phyloP scores from a whole-genome alignment of 2,329 filamentous ascomycete species.

The Orbilia javanica region DNA sequence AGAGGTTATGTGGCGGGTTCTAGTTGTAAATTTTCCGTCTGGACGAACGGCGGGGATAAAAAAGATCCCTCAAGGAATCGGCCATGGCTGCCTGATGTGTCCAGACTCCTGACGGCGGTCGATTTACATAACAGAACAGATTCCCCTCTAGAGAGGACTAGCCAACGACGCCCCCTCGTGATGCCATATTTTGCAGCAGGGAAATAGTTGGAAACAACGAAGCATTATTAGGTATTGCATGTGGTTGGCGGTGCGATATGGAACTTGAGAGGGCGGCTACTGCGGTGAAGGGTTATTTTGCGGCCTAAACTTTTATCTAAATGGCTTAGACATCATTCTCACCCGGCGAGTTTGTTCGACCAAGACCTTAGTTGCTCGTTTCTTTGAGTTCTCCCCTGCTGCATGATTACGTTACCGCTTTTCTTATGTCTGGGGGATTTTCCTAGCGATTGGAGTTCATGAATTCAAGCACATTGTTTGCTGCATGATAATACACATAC shows the following conservation, averaged over 20 bases:
- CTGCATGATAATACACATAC: conserved; percentile 10
- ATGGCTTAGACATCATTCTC: conserved; percentile 32
- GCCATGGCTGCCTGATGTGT: conserved; percentile 21
- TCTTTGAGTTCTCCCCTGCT: conserved; percentile 22
- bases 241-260: conserved; percentile 16
- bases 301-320: conserved; percentile 18
- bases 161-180: conserved; percentile 34
- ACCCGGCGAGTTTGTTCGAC: conserved; percentile 4
- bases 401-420: conserved; percentile 39
- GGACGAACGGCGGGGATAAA: not conserved
- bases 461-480: not conserved
- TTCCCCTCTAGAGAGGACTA: not conserved
- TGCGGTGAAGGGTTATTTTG: conserved; percentile 24
- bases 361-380: conserved; percentile 15
- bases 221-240: not conserved
- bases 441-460: not conserved
- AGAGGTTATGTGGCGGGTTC: conserved; percentile 23
- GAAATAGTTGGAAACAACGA: conserved; percentile 11
- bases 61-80: not conserved
- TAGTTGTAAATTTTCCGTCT: conserved; percentile 43
- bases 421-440: not conserved
- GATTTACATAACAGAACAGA: conserved; percentile 27
- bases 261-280: conserved; percentile 7
- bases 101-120: conserved; percentile 13
- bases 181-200: conserved; percentile 5